Evolutionary conservation across 1,284 basidiomycete genomes (phyloP).

Genomic region (Neolentinus lepideus): DNA sequence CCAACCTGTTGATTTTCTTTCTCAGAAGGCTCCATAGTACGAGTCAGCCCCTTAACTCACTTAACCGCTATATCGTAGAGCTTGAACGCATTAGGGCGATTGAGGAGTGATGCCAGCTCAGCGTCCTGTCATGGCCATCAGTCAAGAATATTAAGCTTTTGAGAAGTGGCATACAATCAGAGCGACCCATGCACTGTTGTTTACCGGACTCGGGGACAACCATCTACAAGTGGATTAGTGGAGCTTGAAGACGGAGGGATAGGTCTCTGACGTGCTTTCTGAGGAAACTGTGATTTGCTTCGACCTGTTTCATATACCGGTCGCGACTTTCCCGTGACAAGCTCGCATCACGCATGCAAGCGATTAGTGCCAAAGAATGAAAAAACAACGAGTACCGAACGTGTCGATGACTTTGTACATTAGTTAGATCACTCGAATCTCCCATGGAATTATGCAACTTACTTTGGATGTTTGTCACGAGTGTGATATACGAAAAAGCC

Average conservation of each 20-base stretch:
- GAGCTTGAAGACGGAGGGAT: not conserved
- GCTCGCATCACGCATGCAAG: constrained; percentile 40
- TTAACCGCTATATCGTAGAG: constrained; percentile 63
- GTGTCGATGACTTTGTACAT: constrained; percentile 46
- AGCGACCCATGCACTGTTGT: constrained; percentile 58
- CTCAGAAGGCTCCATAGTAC: not conserved
- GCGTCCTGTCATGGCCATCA: constrained; percentile 41
- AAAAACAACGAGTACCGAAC: constrained; percentile 61
- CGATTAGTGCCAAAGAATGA: constrained; percentile 56
- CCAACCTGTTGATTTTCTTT: constrained; percentile 31
- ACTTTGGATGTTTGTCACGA: constrained; percentile 57
- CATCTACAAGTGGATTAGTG: constrained; percentile 33
- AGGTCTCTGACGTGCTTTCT: constrained; percentile 32
- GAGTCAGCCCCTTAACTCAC: constrained; percentile 23
- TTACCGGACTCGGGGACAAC: constrained; percentile 60
- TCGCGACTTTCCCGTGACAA: constrained; percentile 28
- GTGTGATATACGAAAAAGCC: constrained; percentile 56
- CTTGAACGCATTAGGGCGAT: constrained; percentile 49
- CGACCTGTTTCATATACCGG: constrained; percentile 48
- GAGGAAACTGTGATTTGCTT: constrained; percentile 51
- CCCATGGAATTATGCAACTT: constrained; percentile 12
- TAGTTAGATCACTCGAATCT: constrained; percentile 1
- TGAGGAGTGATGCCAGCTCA: constrained; percentile 51
- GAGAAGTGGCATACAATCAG: constrained; percentile 32
- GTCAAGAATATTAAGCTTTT: not conserved